These are phyloP conservation scores for Acanthamoeba divionensis DNA, from an alignment of 208 protist species.

Conservation along the genomic window DNA sequence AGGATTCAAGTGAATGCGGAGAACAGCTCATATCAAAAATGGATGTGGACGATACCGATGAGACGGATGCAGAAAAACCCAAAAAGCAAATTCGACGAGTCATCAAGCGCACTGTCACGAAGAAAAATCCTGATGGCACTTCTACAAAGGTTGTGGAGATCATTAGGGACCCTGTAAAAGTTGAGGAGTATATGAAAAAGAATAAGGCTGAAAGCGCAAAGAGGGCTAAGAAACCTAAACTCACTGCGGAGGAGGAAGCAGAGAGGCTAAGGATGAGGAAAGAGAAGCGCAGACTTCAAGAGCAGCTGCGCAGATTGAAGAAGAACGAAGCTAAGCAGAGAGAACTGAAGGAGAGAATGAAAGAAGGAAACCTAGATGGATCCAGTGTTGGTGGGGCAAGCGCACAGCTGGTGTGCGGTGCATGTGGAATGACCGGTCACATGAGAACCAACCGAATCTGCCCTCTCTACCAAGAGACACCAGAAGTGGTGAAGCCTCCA, in stretches of 20 bases:
- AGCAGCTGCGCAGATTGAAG: conserved; percentile 32
- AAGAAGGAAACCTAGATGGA: not conserved
- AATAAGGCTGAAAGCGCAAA: conserved; percentile 24
- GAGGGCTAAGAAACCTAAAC: not conserved
- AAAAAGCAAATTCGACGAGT: not conserved
- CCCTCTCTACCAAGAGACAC: conserved; percentile 46
- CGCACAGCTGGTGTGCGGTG: conserved; percentile 7
- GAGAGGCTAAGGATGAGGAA: conserved; percentile 31
- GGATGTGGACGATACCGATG: not conserved
- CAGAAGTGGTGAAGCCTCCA: too few species aligned
- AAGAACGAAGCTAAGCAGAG: conserved; percentile 47
- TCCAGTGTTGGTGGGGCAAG: not conserved
- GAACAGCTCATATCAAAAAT: too few species aligned
- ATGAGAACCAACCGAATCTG: conserved; percentile 59
- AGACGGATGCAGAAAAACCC: not conserved
- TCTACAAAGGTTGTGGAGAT: conserved; percentile 59
- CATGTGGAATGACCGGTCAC: conserved; percentile 55
- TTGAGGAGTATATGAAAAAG: conserved; percentile 60
- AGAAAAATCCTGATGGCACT: conserved; percentile 59
- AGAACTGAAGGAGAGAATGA: not conserved
- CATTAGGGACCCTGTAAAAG: conserved; percentile 53
- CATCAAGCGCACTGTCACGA: conserved; percentile 55
- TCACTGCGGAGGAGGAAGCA: conserved; percentile 59
- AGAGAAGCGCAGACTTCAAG: conserved; percentile 56
- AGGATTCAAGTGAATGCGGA: not conserved